phyloP scores from a whole-genome alignment of 495 filamentous ascomycete genomes.

The Penicillium cosmopolitanum region DNA sequence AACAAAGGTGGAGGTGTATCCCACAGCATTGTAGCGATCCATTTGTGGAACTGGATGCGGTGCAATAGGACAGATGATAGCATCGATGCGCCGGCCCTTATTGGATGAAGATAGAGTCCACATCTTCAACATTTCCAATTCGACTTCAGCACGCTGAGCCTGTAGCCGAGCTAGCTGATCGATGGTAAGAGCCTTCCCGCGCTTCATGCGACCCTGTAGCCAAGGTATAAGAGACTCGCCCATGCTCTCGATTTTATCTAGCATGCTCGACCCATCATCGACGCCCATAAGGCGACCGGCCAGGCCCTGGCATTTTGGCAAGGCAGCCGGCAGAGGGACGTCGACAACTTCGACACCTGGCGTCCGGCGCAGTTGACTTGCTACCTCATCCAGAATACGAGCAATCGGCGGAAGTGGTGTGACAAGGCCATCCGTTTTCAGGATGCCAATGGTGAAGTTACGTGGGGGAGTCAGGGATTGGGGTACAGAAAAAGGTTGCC shows the following conservation, averaged over 20 bases:
- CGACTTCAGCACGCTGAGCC: conserved; percentile 50
- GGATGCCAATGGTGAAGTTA: conserved; percentile 57
- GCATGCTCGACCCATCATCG: conserved; percentile 56
- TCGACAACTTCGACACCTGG: conserved; percentile 57
- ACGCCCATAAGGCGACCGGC: conserved; percentile 60
- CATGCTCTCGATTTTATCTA: conserved; percentile 56
- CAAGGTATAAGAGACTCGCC: conserved; percentile 63
- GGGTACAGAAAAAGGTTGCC: conserved; percentile 39
- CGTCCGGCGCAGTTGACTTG: conserved; percentile 40
- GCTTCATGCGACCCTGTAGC: conserved; percentile 52
- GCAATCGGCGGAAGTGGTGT: conserved; percentile 62
- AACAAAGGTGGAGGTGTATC: conserved; percentile 64
- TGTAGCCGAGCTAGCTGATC: conserved; percentile 53
- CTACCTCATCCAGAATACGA: conserved; percentile 56
- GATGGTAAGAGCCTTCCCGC: conserved; percentile 44
- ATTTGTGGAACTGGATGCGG: conserved; percentile 66
- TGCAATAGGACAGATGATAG: conserved; percentile 58
- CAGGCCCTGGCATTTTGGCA: conserved; percentile 56
- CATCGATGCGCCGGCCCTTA: conserved; percentile 49
- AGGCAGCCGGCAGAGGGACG: conserved; percentile 48
- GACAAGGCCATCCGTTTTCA: conserved; percentile 59
- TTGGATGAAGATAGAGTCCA: conserved; percentile 43
- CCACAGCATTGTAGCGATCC: conserved; percentile 63
- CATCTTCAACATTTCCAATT: conserved; percentile 58
- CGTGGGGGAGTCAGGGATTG: conserved; percentile 16